Evolutionary conservation across 192 early-diverging fungal genomes (phyloP).

Genomic region (Rhizophlyctis rosea): DNA sequence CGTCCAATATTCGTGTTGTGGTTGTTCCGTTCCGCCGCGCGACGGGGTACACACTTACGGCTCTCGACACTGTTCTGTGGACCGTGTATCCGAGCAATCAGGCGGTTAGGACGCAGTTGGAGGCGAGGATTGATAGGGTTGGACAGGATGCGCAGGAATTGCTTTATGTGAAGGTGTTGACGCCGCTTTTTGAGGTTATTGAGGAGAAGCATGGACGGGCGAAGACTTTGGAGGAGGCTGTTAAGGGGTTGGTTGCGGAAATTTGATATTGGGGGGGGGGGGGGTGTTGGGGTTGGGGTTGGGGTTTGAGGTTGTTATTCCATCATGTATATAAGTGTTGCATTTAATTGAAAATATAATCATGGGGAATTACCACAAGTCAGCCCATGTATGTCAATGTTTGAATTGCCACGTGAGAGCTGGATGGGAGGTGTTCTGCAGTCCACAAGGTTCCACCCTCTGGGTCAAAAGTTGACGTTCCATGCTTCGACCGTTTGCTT

Average conservation of each 20-base stretch:
- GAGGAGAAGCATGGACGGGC: background rate
- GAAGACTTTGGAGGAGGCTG: background rate
- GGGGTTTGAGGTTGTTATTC: too few relatives aligned
- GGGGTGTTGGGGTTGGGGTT: too few relatives aligned
- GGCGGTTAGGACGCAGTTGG: constrained; percentile 10
- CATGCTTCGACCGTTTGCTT: too few relatives aligned
- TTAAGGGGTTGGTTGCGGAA: background rate
- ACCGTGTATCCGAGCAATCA: constrained; percentile 18
- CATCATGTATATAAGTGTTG: too few relatives aligned
- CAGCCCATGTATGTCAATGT: too few relatives aligned
- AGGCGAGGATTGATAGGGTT: constrained; percentile 9
- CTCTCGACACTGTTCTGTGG: constrained; percentile 8
- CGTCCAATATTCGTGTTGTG: background rate
- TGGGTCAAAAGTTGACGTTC: too few relatives aligned
- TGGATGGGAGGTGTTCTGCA: too few relatives aligned
- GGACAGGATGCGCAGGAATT: constrained; percentile 9
- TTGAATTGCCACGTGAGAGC: too few relatives aligned
- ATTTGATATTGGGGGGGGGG: too few relatives aligned
- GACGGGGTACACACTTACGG: constrained; percentile 20
- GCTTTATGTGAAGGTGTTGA: background rate
- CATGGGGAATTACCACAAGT: too few relatives aligned
- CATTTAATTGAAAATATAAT: too few relatives aligned
- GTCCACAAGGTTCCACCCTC: too few relatives aligned
- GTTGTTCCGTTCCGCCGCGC: constrained; percentile 1
- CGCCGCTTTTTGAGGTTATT: background rate